Percentiles rank a stretch among this genome's conserved stretches.
Evolutionary conservation across 2,329 filamentous ascomycete genomes (phyloP).

Genomic region (Monilinia fructicola): DNA sequence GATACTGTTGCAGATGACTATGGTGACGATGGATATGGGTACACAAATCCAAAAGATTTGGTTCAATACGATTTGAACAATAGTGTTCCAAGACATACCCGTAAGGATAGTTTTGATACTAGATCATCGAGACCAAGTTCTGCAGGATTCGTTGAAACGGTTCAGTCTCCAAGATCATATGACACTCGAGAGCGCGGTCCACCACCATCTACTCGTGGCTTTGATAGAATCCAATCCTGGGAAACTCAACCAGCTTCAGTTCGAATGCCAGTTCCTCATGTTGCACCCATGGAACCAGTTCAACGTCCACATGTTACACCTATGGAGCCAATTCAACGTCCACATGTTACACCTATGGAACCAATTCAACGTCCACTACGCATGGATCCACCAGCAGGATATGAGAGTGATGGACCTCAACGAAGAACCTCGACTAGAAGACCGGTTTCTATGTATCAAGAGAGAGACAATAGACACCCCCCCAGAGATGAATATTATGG

Average conservation of each 20-base stretch:
- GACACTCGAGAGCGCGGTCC: constrained; percentile 51
- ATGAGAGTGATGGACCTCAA: constrained; percentile 37
- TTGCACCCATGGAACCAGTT: constrained; percentile 37
- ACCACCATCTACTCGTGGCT: constrained; percentile 67
- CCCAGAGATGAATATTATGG: constrained; percentile 39
- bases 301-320: constrained; percentile 35
- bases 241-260: constrained; percentile 43
- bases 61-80: constrained; percentile 62
- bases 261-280: constrained; percentile 47
- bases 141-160: constrained; percentile 33
- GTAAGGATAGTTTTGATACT: constrained; percentile 55
- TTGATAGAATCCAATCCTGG: constrained; percentile 64
- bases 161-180: constrained; percentile 38
- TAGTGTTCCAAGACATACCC: constrained; percentile 43
- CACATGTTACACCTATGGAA: constrained; percentile 33
- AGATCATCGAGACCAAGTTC: constrained; percentile 37
- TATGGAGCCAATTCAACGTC: constrained; percentile 30
- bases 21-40: constrained; percentile 60
- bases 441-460: constrained; percentile 37
- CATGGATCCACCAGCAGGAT: constrained; percentile 29
- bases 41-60: constrained; percentile 62
- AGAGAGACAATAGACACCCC: constrained; percentile 30
- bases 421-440: constrained; percentile 39
- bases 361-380: constrained; percentile 34
- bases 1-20: constrained; percentile 50